A percentile compares a stretch with the other conserved stretches of the same genome.
phyloP scores from a whole-genome alignment of 345 rosid species.

The Camelina neglecta region DNA sequence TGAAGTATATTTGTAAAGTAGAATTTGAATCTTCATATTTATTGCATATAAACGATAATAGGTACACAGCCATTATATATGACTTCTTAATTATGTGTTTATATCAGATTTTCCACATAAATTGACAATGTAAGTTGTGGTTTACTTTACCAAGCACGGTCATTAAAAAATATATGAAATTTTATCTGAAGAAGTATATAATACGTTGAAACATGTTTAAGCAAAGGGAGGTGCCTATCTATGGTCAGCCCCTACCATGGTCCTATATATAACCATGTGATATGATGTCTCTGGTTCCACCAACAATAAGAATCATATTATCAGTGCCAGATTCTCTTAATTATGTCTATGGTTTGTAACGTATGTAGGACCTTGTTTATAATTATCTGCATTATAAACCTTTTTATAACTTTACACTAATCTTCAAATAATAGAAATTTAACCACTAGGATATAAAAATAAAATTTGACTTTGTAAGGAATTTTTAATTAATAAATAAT shows the following conservation, averaged over 20 bases:
- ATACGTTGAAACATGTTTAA: constrained; percentile 4
- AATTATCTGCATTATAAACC: constrained; percentile 4
- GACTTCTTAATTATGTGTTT: background rate
- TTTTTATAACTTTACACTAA: background rate
- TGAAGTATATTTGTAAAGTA: no score
- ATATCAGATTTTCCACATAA: background rate
- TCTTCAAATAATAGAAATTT: background rate
- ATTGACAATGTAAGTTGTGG: background rate
- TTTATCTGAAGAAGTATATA: background rate
- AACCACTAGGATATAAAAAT: background rate
- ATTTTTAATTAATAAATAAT: background rate
- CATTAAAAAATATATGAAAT: background rate
- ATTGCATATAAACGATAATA: no score
- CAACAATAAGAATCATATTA: constrained; percentile 25
- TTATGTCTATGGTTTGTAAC: constrained; percentile 15
- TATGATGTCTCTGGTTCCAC: constrained; percentile 27
- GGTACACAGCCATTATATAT: no score
- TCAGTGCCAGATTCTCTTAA: constrained; percentile 11
- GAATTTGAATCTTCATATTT: no score
- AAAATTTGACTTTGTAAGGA: background rate
- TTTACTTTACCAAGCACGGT: background rate
- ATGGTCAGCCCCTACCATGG: constrained; percentile 5
- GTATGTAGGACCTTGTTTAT: constrained; percentile 15
- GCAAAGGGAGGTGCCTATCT: background rate
- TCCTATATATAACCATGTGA: background rate